Conservation (phyloP, 2,329 filamentous ascomycete species). For the Podosphaera xanthii region DNA sequence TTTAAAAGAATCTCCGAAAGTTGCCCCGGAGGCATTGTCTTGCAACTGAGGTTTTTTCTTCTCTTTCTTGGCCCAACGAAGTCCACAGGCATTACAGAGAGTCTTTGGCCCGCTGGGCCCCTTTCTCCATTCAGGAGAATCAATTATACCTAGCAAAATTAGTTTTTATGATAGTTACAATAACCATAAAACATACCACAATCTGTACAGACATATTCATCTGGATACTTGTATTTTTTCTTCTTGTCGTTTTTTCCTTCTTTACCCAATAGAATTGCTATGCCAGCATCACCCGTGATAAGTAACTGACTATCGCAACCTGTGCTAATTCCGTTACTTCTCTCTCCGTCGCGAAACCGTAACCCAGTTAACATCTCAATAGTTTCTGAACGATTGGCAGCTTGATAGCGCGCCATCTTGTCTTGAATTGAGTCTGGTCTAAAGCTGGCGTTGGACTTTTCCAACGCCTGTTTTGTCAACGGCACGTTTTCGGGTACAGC, state of each 20-base stretch:
- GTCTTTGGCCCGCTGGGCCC: constrained; percentile 85
- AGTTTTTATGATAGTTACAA: neutral
- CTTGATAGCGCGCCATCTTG: constrained; percentile 67
- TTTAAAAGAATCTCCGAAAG: too few species aligned
- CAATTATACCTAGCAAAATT: constrained; percentile 38
- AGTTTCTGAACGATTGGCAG: constrained; percentile 53
- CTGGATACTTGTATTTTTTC: constrained; percentile 58
- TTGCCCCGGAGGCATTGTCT: too few species aligned
- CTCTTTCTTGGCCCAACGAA: constrained; percentile 57
- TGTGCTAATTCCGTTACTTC: constrained; percentile 69
- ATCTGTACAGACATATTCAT: constrained; percentile 90
- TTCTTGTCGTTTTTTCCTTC: constrained; percentile 53
- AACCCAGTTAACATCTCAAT: constrained; percentile 88
- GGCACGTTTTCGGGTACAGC: constrained; percentile 45
- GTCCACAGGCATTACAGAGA: constrained; percentile 80
- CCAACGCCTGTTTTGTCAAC: constrained; percentile 59
- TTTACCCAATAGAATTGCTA: constrained; percentile 61
- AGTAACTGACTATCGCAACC: constrained; percentile 61
- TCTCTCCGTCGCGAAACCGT: constrained; percentile 69
- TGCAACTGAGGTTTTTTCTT: constrained; percentile 32
- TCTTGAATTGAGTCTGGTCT: constrained; percentile 57
- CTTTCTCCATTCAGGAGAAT: constrained; percentile 91
- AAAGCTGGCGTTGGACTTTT: constrained; percentile 42
- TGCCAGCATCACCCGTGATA: constrained; percentile 67
- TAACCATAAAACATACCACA: constrained; percentile 36